Base-by-base conservation (phyloP, 176 grass and related monocot species). In the Otatea glauca region DNA sequence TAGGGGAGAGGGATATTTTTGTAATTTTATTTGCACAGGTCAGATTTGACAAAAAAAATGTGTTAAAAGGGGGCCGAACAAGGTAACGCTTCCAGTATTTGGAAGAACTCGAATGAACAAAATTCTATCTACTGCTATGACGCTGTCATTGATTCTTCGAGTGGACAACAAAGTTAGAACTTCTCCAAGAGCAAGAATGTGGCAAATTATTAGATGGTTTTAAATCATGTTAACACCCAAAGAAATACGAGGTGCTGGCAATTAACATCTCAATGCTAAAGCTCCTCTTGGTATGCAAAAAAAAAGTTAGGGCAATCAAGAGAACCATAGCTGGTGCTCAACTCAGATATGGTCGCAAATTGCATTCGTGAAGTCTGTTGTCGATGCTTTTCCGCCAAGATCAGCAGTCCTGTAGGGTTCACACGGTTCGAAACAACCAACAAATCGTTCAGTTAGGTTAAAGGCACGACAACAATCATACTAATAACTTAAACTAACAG, bases 331-430 rank as follows among this genome's bases (percentile, higher is more conserved):
- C 50, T 24, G 50, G 15, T 51, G 48, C 61, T 91, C 81, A 98
- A 56, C 68, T 89, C 81, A 98, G 81, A 98, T 85, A 86, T 95
- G 88, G 74, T 95, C 89, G 6, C 92, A 90, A 18, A 94, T 89
- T 82, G 93, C 93, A 78, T 94, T 90, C 14, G 96, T 95, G 66
- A 95, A 98, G 21, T 94, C 93, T 29, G 83, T 78, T 17, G 96
- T 95, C 4, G 93, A 75, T 45, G 96, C 88, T 8, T 80, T 90
- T 23, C 96, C 96, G 0, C 91, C 96, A 73, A 98, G 89, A 86
- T 94, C 96, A 78, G 63, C 83, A 3, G 96, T 98, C 64, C 76
- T 86, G 56, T 87, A 6, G 91, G 93, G 81, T 95, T 95, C 72
- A 91, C 91, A 50, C 92, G 91, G 70, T 93, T 95, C 96, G 29